Percentiles rank a stretch among this genome's conserved stretches.
Conservation (phyloP, 805 yeast species). For the Cyberlindnera veronae region DNA sequence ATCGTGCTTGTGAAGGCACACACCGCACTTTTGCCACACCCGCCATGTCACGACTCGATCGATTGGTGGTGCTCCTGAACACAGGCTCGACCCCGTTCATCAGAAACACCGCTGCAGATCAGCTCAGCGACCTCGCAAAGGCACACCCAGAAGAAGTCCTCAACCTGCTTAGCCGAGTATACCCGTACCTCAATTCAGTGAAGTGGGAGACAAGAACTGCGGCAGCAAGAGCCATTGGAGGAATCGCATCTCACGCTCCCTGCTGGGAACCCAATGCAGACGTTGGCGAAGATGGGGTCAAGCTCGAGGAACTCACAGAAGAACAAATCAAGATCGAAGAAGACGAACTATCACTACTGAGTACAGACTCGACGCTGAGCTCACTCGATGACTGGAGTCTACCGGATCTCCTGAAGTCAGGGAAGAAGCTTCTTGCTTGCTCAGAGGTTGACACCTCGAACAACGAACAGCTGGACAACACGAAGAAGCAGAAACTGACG, state of each 20-base stretch:
- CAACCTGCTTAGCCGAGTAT: conserved; percentile 79
- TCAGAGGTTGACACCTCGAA: conserved; percentile 29
- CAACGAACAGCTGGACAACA: conserved; percentile 35
- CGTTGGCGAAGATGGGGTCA: conserved; percentile 19
- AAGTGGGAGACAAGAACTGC: conserved; percentile 97
- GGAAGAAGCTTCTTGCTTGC: conserved; percentile 40
- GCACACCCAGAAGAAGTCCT: conserved; percentile 92
- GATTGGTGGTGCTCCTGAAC: conserved; percentile 57
- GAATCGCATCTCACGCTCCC: conserved; percentile 74
- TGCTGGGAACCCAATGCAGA: conserved; percentile 74
- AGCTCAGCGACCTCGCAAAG: conserved; percentile 87
- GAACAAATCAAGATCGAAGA: conserved; percentile 19
- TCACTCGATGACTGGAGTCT: conserved; percentile 50
- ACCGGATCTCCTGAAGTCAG: conserved; percentile 44
- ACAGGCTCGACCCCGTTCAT: conserved; percentile 94
- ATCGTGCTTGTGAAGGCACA: no score
- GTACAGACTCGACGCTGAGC: conserved; percentile 39
- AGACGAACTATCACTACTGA: conserved; percentile 23
- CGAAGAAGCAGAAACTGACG: conserved; percentile 48
- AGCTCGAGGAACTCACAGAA: conserved; percentile 22
- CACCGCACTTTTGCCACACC: not conserved
- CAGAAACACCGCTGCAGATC: conserved; percentile 96
- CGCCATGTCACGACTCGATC: conserved; percentile 39
- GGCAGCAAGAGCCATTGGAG: conserved; percentile 93
- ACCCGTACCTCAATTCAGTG: conserved; percentile 76